phyloP scores from a whole-genome alignment of 176 grass and related monocot species.

The Triticum turgidum region DNA sequence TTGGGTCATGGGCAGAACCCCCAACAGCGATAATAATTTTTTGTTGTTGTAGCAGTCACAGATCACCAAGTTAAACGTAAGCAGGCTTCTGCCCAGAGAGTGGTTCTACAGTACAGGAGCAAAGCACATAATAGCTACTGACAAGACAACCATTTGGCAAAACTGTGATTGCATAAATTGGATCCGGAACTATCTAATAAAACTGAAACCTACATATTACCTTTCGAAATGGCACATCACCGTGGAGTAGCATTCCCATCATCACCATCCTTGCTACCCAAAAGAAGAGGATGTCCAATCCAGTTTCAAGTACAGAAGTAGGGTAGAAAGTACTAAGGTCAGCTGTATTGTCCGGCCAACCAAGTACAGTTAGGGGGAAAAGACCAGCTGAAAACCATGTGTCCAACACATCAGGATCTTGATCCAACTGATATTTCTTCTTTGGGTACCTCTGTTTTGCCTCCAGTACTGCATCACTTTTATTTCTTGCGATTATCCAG shows the following conservation, averaged over 20 bases:
- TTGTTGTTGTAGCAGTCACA: too few species aligned
- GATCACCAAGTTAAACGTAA: not conserved
- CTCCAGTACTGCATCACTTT: constrained; percentile 57
- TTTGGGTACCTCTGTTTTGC: constrained; percentile 57
- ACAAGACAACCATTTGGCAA: constrained; percentile 1
- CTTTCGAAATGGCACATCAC: constrained; percentile 84
- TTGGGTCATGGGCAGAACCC: not conserved
- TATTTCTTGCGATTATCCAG: constrained; percentile 87
- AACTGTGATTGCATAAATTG: constrained; percentile 3
- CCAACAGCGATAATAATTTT: not conserved
- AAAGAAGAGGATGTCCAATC: constrained; percentile 92
- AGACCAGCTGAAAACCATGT: constrained; percentile 94
- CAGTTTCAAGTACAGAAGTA: constrained; percentile 89
- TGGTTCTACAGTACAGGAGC: not conserved
- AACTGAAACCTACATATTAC: constrained; percentile 33
- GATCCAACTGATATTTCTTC: constrained; percentile 57
- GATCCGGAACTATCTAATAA: not conserved
- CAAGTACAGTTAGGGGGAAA: constrained; percentile 78
- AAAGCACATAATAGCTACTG: not conserved
- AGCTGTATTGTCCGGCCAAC: constrained; percentile 81
- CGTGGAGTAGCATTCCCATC: constrained; percentile 84
- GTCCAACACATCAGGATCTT: constrained; percentile 93
- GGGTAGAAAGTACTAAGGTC: constrained; percentile 85
- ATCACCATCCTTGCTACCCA: constrained; percentile 99
- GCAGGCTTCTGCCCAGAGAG: not conserved